Evolutionary conservation across 495 filamentous ascomycete species (phyloP).

Genomic region (Cercophora samala): DNA sequence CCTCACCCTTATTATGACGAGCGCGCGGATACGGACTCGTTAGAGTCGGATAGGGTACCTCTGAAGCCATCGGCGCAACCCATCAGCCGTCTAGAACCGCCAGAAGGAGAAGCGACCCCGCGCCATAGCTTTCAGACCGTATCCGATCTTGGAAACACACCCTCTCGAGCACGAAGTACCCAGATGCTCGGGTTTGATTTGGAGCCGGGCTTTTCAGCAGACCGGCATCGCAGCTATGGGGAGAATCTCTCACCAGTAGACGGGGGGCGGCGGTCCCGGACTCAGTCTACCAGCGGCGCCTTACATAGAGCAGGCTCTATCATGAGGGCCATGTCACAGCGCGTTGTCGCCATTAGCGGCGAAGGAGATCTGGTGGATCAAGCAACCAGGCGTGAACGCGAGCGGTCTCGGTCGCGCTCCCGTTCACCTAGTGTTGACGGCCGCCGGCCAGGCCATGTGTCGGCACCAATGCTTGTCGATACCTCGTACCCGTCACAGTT

Average conservation of each 20-base stretch:
- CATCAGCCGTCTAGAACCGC: conserved; percentile 55
- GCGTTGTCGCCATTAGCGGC: conserved; percentile 95
- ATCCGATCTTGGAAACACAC: conserved; percentile 44
- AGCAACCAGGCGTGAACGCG: conserved; percentile 63
- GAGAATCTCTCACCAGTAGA: conserved; percentile 45
- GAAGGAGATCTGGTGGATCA: conserved; percentile 74
- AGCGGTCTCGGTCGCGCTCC: conserved; percentile 52
- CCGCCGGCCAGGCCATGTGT: conserved; percentile 32
- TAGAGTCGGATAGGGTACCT: conserved; percentile 66
- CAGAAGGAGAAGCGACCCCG: conserved; percentile 54
- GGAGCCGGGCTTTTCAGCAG: conserved; percentile 49
- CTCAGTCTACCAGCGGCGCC: conserved; percentile 57
- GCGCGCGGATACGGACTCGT: conserved; percentile 53
- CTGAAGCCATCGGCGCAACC: conserved; percentile 63
- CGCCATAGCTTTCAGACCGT: conserved; percentile 63
- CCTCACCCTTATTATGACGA: conserved; percentile 51
- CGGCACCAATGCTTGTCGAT: conserved; percentile 53
- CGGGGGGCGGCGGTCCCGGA: conserved; percentile 52
- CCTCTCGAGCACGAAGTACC: conserved; percentile 40
- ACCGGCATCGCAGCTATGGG: conserved; percentile 47
- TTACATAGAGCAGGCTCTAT: conserved; percentile 81
- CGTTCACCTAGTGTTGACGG: conserved; percentile 46
- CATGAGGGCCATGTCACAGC: conserved; percentile 93
- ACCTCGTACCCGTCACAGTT: conserved; percentile 47
- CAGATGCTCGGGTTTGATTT: conserved; percentile 48